Evolutionary conservation across 371 early-diverging fungal genomes (phyloP), one percentile per base, ranked within the genome.

Genomic region (Actinomortierella ambigua): DNA sequence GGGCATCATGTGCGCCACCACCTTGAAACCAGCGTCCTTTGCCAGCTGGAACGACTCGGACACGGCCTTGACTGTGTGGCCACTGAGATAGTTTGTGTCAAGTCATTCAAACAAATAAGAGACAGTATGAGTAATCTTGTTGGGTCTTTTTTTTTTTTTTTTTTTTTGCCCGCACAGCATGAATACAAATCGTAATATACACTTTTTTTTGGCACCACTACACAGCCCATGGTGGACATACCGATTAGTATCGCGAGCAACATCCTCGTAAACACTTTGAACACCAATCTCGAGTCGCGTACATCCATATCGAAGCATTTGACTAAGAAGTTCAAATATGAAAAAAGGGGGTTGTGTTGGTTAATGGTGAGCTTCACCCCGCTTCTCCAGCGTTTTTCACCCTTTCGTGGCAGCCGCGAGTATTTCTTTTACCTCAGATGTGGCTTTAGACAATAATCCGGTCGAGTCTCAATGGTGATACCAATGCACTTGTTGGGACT

Each of bases 1-100:
- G 15, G 99, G 99, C 99, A 99, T 99, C 99, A 99, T 99, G 68
- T 99, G 99, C 9, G 99, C 93, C 11, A 99, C 99, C 4, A 99
- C 95, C 81, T 99, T 99, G 86, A 97, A 99, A 4, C 99, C 99
- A 20, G 98, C 94, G 77, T 99, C 99, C 79, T 99, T 99, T 40
- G 95, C 92, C 58, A 99, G 81, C 41, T 96, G 96, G 80, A 99
- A 99, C 3, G 93, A 93, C 73, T 98, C 99, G 63, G 93, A 92
- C 0, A 99, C 99, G 7, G 99, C 96, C 63, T 91, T 88, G 28
- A 99, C 99, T 7, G 99, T 99, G 77, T 99, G 99, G 18, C 99
- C 99, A 58, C 95, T 81, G 26, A 24, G 13, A 39, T 28, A 56
- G 34, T 34, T n/a, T n/a, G n/a, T n/a, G n/a, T n/a, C n/a, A n/a